Percentiles rank a stretch among this genome's conserved stretches.
Evolutionary conservation across 495 filamentous ascomycete species (phyloP).

Genomic region (Hypoxylon fragiforme): DNA sequence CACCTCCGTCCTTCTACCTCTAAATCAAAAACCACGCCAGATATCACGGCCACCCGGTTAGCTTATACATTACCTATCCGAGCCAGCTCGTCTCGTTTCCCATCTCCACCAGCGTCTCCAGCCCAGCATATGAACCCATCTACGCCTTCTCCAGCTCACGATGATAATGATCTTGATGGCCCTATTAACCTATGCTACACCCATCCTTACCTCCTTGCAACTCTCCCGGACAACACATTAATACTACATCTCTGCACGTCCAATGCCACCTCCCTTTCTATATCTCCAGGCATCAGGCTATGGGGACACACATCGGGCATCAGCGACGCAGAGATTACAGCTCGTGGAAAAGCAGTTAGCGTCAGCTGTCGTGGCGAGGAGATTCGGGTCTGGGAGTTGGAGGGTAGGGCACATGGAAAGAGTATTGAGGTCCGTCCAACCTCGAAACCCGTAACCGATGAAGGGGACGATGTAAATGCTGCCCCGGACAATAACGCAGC

Average conservation of each 20-base stretch:
- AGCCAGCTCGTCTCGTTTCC: constrained; percentile 29
- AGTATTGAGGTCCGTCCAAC: constrained; percentile 49
- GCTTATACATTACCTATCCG: constrained; percentile 47
- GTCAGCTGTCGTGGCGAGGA: constrained; percentile 82
- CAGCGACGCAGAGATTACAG: constrained; percentile 80
- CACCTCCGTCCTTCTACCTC: constrained; percentile 52
- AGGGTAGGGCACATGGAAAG: constrained; percentile 61
- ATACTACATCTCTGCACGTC: constrained; percentile 85
- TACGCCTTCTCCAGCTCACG: constrained; percentile 19
- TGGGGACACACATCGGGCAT: constrained; percentile 97
- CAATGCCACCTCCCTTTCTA: constrained; percentile 62
- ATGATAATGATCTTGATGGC: constrained; percentile 35
- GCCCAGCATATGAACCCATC: constrained; percentile 45
- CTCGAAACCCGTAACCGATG: constrained; percentile 37
- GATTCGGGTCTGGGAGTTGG: constrained; percentile 91
- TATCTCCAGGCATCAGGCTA: constrained; percentile 75
- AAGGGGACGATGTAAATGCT: constrained; percentile 15
- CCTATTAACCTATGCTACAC: constrained; percentile 83
- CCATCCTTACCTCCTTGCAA: constrained; percentile 88
- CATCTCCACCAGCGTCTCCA: constrained; percentile 58
- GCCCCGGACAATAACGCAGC: constrained; percentile 18
- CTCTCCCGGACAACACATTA: constrained; percentile 89
- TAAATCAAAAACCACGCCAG: constrained; percentile 37
- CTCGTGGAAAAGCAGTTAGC: constrained; percentile 87
- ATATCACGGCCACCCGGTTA: constrained; percentile 51